Evolutionary conservation across 139 green algal species (phyloP).

Genomic region (Deuterostichococcus epilithicus): DNA sequence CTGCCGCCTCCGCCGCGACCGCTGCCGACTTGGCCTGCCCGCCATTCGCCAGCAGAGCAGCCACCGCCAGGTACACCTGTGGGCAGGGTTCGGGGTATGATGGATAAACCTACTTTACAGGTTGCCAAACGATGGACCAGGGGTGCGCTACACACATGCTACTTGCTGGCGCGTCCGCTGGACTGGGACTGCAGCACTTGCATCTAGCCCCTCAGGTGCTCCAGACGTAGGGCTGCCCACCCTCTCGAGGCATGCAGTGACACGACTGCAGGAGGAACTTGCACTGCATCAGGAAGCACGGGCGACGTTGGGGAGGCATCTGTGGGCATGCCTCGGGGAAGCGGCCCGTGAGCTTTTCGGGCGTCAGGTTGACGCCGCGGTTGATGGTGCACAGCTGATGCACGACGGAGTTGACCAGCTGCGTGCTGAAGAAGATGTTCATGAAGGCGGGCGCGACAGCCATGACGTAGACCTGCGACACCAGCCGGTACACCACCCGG

Average conservation of each 20-base stretch:
- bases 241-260: conserved; percentile 26
- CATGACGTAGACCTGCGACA: conserved; percentile 38
- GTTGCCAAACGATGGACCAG: neutral
- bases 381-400: conserved; percentile 26
- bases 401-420: conserved; percentile 30
- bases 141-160: neutral
- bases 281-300: neutral
- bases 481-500: conserved; percentile 45
- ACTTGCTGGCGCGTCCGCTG: neutral
- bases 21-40: too few relatives aligned
- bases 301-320: conserved; percentile 14
- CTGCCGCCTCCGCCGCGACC: neutral
- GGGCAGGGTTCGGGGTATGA: neutral
- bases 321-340: conserved; percentile 37
- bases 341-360: conserved; percentile 33
- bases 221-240: neutral
- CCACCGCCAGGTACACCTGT: conserved; percentile 8
- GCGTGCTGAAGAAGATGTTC: conserved; percentile 38
- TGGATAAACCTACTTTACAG: neutral
- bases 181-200: neutral
- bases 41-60: neutral
- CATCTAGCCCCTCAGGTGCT: neutral
- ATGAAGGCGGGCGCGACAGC: conserved; percentile 18
- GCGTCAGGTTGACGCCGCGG: conserved; percentile 38
- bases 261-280: conserved; percentile 6